Evolutionary conservation across 768 basidiomycete species (phyloP).

Genomic region (Lactarius vividus): DNA sequence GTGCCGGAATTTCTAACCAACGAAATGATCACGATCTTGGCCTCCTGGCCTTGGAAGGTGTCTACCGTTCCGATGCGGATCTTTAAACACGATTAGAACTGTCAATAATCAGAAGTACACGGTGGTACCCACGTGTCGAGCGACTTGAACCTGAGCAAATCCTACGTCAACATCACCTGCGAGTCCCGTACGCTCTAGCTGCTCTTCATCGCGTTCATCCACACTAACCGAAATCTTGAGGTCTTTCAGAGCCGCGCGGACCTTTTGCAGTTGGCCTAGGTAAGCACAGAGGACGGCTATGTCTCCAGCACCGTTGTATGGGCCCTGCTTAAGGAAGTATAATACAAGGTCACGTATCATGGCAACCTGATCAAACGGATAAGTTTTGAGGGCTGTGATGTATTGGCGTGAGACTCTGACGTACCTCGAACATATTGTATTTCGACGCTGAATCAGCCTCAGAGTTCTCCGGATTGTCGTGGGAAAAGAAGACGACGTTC

Average conservation of each 20-base stretch:
- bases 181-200: slow-evolving; percentile 52
- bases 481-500: slow-evolving; percentile 67
- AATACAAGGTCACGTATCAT: slow-evolving; percentile 55
- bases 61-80: slow-evolving; percentile 72
- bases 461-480: slow-evolving; percentile 58
- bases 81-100: slow-evolving; percentile 38
- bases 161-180: slow-evolving; percentile 37
- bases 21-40: slow-evolving; percentile 68
- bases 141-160: slow-evolving; percentile 50
- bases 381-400: neutral
- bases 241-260: slow-evolving; percentile 41
- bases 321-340: slow-evolving; percentile 52
- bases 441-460: slow-evolving; percentile 62
- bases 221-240: slow-evolving; percentile 58
- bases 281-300: slow-evolving; percentile 59
- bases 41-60: slow-evolving; percentile 77
- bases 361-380: slow-evolving; percentile 30
- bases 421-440: slow-evolving; percentile 65
- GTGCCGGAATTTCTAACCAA: slow-evolving; percentile 69
- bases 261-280: slow-evolving; percentile 47
- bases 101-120: neutral
- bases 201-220: slow-evolving; percentile 65
- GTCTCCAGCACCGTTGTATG: slow-evolving; percentile 45
- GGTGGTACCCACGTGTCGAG: slow-evolving; percentile 45
- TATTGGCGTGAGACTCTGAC: slow-evolving; percentile 8